These are phyloP conservation scores for Aureobasidium sp. DNA, from an alignment of 2,329 filamentous ascomycete genomes.

Conservation along the genomic window DNA sequence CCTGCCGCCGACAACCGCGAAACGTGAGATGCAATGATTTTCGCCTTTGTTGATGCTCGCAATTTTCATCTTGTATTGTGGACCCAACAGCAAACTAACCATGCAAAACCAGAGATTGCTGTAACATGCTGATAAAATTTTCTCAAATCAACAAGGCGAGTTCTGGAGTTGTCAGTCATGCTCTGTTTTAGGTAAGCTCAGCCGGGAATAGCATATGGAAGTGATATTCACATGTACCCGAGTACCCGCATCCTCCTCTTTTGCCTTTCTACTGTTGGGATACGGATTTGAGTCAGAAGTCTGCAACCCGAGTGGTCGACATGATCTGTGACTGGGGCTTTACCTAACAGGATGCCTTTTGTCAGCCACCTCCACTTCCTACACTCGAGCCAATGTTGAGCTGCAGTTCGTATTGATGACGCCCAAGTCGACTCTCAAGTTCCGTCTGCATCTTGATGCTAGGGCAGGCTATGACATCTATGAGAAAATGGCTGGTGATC, in stretches of 20 bases:
- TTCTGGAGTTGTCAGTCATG: neutral
- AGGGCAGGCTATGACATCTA: neutral
- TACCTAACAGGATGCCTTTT: neutral
- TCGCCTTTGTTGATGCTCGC: neutral
- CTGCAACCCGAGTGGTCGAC: neutral
- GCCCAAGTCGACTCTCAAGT: neutral
- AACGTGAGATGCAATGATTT: neutral
- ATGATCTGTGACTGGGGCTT: neutral
- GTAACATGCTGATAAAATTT: neutral
- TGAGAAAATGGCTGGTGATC: slow-evolving; percentile 1
- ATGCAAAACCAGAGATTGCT: too few relatives aligned
- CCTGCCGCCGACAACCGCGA: neutral
- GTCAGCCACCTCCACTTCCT: neutral
- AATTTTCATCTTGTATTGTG: neutral
- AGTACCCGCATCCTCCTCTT: neutral
- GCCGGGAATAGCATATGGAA: neutral
- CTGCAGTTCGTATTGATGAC: neutral
- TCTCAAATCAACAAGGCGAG: neutral
- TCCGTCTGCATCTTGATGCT: neutral
- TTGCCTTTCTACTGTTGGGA: neutral
- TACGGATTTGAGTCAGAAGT: neutral
- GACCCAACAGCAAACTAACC: neutral
- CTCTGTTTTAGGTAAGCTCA: neutral
- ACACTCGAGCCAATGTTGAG: neutral
- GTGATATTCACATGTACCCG: neutral